phyloP scores from a whole-genome alignment of 2,329 filamentous ascomycete species.

The Aspergillus sojae region DNA sequence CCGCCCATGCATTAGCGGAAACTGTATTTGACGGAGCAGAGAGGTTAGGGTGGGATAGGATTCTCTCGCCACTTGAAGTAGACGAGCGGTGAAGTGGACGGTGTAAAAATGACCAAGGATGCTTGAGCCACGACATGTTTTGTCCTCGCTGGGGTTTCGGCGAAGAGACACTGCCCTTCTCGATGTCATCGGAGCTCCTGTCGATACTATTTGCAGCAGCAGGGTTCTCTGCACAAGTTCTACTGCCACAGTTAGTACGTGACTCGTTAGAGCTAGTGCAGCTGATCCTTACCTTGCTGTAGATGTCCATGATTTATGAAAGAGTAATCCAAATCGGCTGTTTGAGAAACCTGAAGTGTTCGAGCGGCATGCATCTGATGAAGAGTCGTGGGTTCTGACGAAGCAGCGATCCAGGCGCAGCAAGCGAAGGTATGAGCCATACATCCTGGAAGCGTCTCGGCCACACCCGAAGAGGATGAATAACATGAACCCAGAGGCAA shows the following conservation, averaged over 20 bases:
- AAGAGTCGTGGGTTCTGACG: slow-evolving; percentile 23
- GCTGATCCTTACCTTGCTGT: slow-evolving; percentile 20
- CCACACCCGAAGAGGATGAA: slow-evolving; percentile 70
- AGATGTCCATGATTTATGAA: slow-evolving; percentile 23
- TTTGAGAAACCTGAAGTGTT: slow-evolving; percentile 26
- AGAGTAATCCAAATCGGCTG: slow-evolving; percentile 32
- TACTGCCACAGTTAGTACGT: slow-evolving; percentile 10
- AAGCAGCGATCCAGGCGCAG: slow-evolving; percentile 45
- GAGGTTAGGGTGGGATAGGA: slow-evolving; percentile 20
- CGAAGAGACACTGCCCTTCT: slow-evolving; percentile 23
- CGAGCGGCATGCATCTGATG: slow-evolving; percentile 13
- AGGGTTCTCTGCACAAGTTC: slow-evolving; percentile 13
- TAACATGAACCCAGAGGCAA: slow-evolving; percentile 56
- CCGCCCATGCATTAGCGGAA: slow-evolving; percentile 37
- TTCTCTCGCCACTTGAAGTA: slow-evolving; percentile 9
- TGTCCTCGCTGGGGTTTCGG: neutral
- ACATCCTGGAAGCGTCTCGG: slow-evolving; percentile 60
- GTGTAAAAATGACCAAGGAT: slow-evolving; percentile 16
- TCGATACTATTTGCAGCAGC: neutral
- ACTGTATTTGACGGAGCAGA: slow-evolving; percentile 27
- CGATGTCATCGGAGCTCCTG: slow-evolving; percentile 21
- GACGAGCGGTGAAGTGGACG: slow-evolving; percentile 11
- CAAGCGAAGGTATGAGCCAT: slow-evolving; percentile 48
- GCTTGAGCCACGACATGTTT: slow-evolving; percentile 15
- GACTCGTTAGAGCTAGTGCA: neutral